Conservation (phyloP, 768 basidiomycete species). For the Cystofilobasidium capitatum region DNA sequence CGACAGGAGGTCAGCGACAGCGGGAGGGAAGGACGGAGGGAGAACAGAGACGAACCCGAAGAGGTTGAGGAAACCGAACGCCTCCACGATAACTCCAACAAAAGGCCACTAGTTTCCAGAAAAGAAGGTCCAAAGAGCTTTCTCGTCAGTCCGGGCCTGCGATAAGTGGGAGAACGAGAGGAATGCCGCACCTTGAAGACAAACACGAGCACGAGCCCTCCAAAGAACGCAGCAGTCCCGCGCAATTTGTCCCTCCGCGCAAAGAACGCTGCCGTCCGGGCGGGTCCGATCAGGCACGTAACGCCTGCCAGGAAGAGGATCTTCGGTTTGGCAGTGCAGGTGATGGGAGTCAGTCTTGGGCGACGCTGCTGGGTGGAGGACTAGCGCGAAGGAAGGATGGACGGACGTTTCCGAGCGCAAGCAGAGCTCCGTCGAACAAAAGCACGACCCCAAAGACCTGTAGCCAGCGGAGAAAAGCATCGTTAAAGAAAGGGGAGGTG, state of each 20-base stretch:
- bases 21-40: neutral
- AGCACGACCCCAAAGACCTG: slow-evolving; percentile 85
- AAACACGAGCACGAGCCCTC: slow-evolving; percentile 78
- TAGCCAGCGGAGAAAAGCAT: too few relatives aligned
- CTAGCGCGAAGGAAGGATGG: slow-evolving; percentile 20
- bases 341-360: slow-evolving; percentile 3
- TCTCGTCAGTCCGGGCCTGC: too few relatives aligned
- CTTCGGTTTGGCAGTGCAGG: slow-evolving; percentile 41
- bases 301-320: slow-evolving; percentile 88
- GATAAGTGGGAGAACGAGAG: neutral
- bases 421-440: slow-evolving; percentile 89
- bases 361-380: slow-evolving; percentile 17
- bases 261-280: slow-evolving; percentile 97
- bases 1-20: too few relatives aligned
- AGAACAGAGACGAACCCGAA: slow-evolving; percentile 62
- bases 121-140: too few relatives aligned
- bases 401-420: slow-evolving; percentile 91
- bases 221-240: slow-evolving; percentile 76
- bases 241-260: slow-evolving; percentile 88
- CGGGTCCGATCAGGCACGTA: slow-evolving; percentile 90
- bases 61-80: slow-evolving; percentile 91
- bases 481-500: too few relatives aligned
- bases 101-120: slow-evolving; percentile 56
- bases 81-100: slow-evolving; percentile 83
- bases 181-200: slow-evolving; percentile 50